Percentiles rank a stretch among this genome's conserved stretches.
Evolutionary conservation across 1,139 yeast genomes (phyloP).

Genomic region (Meyerozyma carpophila): DNA sequence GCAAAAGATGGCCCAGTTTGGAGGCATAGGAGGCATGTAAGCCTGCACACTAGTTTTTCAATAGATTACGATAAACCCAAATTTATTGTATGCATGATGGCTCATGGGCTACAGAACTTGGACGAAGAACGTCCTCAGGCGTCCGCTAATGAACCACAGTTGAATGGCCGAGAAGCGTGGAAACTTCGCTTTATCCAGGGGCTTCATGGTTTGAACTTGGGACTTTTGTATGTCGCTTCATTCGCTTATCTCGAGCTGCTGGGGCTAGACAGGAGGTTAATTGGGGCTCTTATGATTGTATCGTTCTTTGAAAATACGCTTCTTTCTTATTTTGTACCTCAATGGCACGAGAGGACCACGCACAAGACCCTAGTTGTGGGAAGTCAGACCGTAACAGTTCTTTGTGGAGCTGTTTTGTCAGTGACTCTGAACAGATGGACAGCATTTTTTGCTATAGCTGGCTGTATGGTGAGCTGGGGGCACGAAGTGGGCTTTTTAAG

Average conservation of each 20-base stretch:
- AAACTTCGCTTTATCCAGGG: neutral
- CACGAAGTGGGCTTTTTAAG: neutral
- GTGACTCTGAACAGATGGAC: neutral
- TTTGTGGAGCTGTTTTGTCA: neutral
- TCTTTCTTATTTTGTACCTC: neutral
- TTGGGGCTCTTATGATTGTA: neutral
- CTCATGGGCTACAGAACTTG: too few relatives aligned
- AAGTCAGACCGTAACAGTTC: neutral
- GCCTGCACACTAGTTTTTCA: neutral
- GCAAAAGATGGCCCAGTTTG: constrained; percentile 76
- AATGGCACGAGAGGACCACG: neutral
- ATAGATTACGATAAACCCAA: too few relatives aligned
- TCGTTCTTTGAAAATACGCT: neutral
- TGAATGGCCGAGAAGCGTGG: neutral
- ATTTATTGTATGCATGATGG: too few relatives aligned
- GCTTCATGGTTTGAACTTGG: neutral
- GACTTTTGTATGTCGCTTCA: neutral
- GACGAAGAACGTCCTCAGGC: too few relatives aligned
- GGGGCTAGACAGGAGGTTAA: neutral
- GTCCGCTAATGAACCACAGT: too few relatives aligned
- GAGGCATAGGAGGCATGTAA: constrained; percentile 23
- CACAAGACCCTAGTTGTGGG: neutral
- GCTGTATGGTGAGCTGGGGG: neutral
- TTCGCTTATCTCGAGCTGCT: neutral
- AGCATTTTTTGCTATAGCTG: neutral